Conservation (phyloP, 805 yeast genomes). For the Lachancea nothofagi region DNA sequence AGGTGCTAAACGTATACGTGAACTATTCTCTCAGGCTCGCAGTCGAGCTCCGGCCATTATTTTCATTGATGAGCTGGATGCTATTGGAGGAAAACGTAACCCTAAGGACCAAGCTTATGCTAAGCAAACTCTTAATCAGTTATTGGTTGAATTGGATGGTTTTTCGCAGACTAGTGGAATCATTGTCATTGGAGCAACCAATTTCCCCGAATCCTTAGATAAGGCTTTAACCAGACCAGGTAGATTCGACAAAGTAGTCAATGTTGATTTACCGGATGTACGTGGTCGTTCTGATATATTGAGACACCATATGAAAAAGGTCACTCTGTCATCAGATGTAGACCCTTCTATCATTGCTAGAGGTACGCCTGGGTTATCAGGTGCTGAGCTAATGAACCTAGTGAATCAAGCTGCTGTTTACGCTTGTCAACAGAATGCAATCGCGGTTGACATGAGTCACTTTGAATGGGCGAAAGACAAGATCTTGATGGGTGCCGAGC, state of each 20-base stretch:
- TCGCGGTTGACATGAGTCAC: conserved; percentile 83
- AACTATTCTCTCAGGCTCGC: conserved; percentile 86
- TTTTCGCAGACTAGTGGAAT: conserved; percentile 88
- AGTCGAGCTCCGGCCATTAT: conserved; percentile 95
- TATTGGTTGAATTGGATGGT: conserved; percentile 94
- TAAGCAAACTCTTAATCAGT: conserved; percentile 92
- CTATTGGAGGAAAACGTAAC: conserved; percentile 96
- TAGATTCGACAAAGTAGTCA: conserved; percentile 91
- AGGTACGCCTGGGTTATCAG: conserved; percentile 97
- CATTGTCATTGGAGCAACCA: conserved; percentile 95
- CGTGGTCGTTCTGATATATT: conserved; percentile 93
- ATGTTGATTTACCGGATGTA: conserved; percentile 95
- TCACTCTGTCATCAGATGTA: conserved; percentile 77
- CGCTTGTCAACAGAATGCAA: conserved; percentile 90
- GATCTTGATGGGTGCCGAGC: conserved; percentile 96
- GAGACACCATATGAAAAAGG: conserved; percentile 85
- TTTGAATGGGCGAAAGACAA: conserved; percentile 99
- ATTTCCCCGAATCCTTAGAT: conserved; percentile 94
- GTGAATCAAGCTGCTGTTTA: conserved; percentile 98
- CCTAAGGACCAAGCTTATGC: conserved; percentile 98
- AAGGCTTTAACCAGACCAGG: conserved; percentile 98
- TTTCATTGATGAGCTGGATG: conserved; percentile 96
- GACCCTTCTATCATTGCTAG: conserved; percentile 89
- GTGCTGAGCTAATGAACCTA: conserved; percentile 92
- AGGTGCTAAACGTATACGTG: conserved; percentile 97